phyloP scores from a whole-genome alignment of 2,329 filamentous ascomycete genomes.

The Ploettnerulaceae sp. region DNA sequence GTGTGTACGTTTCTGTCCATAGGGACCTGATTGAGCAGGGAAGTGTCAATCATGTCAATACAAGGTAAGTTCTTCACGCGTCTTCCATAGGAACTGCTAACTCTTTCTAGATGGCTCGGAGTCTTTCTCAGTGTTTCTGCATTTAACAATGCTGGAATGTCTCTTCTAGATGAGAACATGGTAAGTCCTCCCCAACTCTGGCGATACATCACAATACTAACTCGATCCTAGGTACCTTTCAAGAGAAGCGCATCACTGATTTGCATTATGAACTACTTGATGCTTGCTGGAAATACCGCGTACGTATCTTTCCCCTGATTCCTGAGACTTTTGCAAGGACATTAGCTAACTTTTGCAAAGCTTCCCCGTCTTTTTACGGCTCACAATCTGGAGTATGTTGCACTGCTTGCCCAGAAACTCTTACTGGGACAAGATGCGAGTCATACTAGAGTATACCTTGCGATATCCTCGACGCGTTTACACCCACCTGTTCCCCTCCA shows the following conservation, averaged over 20 bases:
- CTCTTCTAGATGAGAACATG: conserved; percentile 5
- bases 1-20: conserved; percentile 51
- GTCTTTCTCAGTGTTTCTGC: conserved; percentile 48
- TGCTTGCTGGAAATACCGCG: neutral
- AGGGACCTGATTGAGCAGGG: neutral
- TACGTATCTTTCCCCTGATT: neutral
- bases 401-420: conserved; percentile 33
- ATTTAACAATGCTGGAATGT: conserved; percentile 12
- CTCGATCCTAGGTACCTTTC: too few relatives aligned
- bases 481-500: conserved; percentile 58
- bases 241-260: neutral
- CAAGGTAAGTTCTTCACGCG: conserved; percentile 7
- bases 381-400: conserved; percentile 50
- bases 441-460: conserved; percentile 49
- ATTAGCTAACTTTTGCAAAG: conserved; percentile 12
- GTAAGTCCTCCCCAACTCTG: neutral
- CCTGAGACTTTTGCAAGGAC: neutral
- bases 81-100: conserved; percentile 32
- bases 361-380: conserved; percentile 57
- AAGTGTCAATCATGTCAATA: conserved; percentile 7
- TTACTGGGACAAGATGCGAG: conserved; percentile 35
- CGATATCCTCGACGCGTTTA: conserved; percentile 54
- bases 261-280: neutral
- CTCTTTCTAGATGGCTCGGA: conserved; percentile 30
- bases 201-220: too few relatives aligned